Percentiles rank a stretch among this genome's conserved stretches.
These are phyloP conservation scores for Ogataea neopini DNA, from an alignment of 805 yeast species.

Conservation along the genomic window DNA sequence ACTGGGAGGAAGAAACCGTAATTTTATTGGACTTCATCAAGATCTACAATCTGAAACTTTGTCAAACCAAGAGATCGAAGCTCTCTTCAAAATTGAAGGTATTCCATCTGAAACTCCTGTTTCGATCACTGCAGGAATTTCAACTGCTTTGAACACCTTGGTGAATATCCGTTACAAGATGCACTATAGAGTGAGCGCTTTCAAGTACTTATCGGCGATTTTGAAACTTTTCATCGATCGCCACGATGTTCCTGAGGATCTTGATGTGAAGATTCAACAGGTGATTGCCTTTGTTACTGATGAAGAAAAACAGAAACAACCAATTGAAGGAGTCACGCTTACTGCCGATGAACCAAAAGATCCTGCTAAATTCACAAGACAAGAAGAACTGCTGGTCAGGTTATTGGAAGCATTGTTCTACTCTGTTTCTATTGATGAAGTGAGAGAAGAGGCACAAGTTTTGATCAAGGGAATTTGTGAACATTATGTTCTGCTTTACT, in stretches of 20 bases:
- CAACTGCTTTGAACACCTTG: conserved; percentile 72
- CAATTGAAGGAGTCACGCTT: conserved; percentile 24
- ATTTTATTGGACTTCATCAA: conserved; percentile 74
- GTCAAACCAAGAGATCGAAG: conserved; percentile 66
- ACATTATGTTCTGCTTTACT: conserved; percentile 76
- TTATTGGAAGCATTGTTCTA: conserved; percentile 72
- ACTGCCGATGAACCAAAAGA: conserved; percentile 48
- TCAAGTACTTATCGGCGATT: conserved; percentile 64
- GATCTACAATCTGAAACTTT: conserved; percentile 56
- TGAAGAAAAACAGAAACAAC: conserved; percentile 27
- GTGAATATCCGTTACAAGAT: conserved; percentile 63
- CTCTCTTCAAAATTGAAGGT: conserved; percentile 72
- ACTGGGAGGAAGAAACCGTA: conserved; percentile 92
- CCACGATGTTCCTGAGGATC: conserved; percentile 47
- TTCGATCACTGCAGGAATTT: conserved; percentile 80
- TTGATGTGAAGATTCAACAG: conserved; percentile 45
- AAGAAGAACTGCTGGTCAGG: conserved; percentile 64
- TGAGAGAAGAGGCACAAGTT: conserved; percentile 62
- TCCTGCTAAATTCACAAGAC: conserved; percentile 50
- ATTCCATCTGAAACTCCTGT: conserved; percentile 61
- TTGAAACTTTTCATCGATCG: conserved; percentile 67
- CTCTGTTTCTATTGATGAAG: conserved; percentile 72
- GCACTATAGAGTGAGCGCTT: conserved; percentile 78
- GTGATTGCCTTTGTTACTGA: conserved; percentile 48
- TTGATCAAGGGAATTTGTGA: conserved; percentile 68